Base-by-base conservation (phyloP, 352 stramenopile genomes). In the Phytopythium chamaehyphon region DNA sequence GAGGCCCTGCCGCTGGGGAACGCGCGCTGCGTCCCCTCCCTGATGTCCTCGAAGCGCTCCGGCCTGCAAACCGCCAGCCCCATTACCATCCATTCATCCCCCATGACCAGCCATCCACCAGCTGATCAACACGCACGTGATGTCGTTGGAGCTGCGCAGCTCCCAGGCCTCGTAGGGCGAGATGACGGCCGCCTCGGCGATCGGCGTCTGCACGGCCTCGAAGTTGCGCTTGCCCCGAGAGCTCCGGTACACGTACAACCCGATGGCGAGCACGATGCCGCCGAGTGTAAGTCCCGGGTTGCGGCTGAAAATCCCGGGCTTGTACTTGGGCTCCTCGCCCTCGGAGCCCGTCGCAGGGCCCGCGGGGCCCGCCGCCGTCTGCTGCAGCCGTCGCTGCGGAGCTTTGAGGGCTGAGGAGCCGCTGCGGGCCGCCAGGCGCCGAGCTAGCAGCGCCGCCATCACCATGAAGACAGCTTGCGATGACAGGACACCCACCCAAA, bases 151-250 rank as follows among this genome's bases (percentile, higher is more conserved):
- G 57, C 74, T 88, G 37, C 83, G 80, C 57, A 93, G 63, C 57
- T 93, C 83, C 75, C 78, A 93, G 37, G 83, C 83, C 57, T 93
- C 83, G 59, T 90, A 93, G 28, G 83, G 83, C 22, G 83, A 90
- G 55, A 93, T 90, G 26, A 88, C 73, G 39, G 83, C 76, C 2
- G 55, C 51, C 48, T 93, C 83, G 6, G 76, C 77, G 54, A 93
- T 87, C 18, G 80, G 78, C 52, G 65, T 67, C 67, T 91, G 83
- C 56, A 82, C 26, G 31, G 60, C 62, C 38, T 89, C 82, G 51
- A 93, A 93, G 64, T 89, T 88, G 50, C 85, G 89, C 57, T 90
- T 91, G 59, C 76, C 76, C 33, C 69, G 56, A 19, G 75, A 83
- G 26, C 81, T 74, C 26, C 83, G 72, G 62, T 90, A 89, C 47